Evolutionary conservation across 2,329 filamentous ascomycete species (phyloP).

Genomic region (Sclerotinia nivalis): DNA sequence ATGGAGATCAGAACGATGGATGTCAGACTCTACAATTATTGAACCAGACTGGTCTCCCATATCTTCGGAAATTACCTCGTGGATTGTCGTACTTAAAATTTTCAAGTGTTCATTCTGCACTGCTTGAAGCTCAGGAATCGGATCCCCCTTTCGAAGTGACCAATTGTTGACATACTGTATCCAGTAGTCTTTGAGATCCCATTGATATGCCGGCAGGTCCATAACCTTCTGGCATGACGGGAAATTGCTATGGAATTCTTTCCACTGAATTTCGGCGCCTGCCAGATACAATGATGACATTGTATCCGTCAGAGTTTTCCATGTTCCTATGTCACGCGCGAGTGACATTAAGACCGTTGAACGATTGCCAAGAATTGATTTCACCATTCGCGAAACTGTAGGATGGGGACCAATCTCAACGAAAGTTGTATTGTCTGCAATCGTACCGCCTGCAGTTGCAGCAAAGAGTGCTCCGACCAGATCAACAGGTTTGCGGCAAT

Average conservation of each 20-base stretch:
- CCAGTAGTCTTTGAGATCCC: slow-evolving; percentile 69
- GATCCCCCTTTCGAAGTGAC: slow-evolving; percentile 48
- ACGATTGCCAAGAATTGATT: background rate
- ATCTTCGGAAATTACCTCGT: too few relatives aligned
- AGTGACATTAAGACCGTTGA: background rate
- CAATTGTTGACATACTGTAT: slow-evolving; percentile 63
- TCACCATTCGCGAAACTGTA: slow-evolving; percentile 42
- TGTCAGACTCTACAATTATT: too few relatives aligned
- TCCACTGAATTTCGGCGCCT: slow-evolving; percentile 13
- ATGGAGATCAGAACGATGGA: too few relatives aligned
- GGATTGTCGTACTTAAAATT: slow-evolving; percentile 24
- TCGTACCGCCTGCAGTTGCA: slow-evolving; percentile 52
- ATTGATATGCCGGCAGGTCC: slow-evolving; percentile 61
- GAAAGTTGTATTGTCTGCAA: too few relatives aligned
- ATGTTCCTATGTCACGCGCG: background rate
- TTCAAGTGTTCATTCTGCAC: background rate
- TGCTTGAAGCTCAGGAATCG: slow-evolving; percentile 42
- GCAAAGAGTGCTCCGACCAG: slow-evolving; percentile 64
- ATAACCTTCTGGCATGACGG: background rate
- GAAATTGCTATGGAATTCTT: slow-evolving; percentile 14
- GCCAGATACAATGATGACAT: background rate
- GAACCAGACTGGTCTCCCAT: too few relatives aligned
- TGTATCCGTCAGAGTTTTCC: background rate
- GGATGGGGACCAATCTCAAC: slow-evolving; percentile 74
- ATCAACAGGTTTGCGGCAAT: slow-evolving; percentile 8